Conservation (phyloP, 257 asterid species). For the Anisodus tanguticus region DNA sequence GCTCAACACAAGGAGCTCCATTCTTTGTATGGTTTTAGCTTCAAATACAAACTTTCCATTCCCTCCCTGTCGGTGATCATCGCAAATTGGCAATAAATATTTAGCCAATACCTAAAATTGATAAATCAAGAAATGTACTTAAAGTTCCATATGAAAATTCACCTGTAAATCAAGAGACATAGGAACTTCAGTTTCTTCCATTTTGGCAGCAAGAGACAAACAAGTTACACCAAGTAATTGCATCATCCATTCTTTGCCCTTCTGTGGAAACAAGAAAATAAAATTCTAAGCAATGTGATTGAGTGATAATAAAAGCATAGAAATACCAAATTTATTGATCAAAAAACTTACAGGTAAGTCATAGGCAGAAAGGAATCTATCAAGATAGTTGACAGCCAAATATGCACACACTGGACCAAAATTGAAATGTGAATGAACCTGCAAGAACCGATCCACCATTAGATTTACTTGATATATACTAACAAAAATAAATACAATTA, state of each 20-base stretch:
- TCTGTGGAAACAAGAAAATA: slow-evolving; percentile 29
- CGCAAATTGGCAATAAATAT: neutral
- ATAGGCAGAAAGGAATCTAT: slow-evolving; percentile 52
- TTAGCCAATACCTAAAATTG: neutral
- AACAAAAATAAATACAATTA: neutral
- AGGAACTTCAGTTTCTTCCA: slow-evolving; percentile 56
- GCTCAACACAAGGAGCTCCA: slow-evolving; percentile 54
- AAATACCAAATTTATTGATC: slow-evolving; percentile 7
- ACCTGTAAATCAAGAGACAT: slow-evolving; percentile 49
- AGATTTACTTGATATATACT: slow-evolving; percentile 7
- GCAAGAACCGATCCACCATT: slow-evolving; percentile 27
- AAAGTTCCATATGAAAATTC: neutral
- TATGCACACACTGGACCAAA: slow-evolving; percentile 52
- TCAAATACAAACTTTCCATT: slow-evolving; percentile 40
- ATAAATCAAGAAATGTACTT: neutral
- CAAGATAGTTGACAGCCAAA: slow-evolving; percentile 49
- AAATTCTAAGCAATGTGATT: slow-evolving; percentile 13
- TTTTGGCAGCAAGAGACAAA: slow-evolving; percentile 54
- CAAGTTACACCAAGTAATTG: slow-evolving; percentile 51
- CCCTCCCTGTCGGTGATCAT: slow-evolving; percentile 35
- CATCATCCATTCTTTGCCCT: slow-evolving; percentile 49
- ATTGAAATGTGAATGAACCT: slow-evolving; percentile 48
- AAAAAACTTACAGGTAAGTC: slow-evolving; percentile 49
- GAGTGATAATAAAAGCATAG: neutral
- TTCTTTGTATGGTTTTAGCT: slow-evolving; percentile 48